Conservation (phyloP, 495 filamentous ascomycete species). For the Penicillium nucicola region DNA sequence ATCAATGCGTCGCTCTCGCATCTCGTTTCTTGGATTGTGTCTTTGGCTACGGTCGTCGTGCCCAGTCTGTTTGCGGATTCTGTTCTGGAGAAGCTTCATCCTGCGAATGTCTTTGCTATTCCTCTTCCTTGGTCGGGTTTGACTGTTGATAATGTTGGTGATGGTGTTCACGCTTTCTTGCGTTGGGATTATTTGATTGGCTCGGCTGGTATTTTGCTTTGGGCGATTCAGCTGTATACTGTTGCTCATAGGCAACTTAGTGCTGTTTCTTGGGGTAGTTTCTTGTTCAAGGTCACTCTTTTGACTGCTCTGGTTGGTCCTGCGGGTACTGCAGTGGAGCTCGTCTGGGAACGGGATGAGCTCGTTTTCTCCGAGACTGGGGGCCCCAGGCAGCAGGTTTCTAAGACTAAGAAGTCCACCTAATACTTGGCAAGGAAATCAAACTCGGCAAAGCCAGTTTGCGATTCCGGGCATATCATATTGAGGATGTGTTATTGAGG, state of each 20-base stretch:
- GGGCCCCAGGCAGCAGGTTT: conserved; percentile 15
- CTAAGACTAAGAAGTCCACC: conserved; percentile 21
- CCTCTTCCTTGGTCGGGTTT: conserved; percentile 40
- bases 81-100: conserved; percentile 33
- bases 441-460: no score
- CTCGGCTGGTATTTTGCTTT: conserved; percentile 47
- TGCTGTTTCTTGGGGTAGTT: conserved; percentile 24
- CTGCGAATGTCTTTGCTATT: conserved; percentile 35
- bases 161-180: conserved; percentile 51
- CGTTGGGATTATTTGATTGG: conserved; percentile 59
- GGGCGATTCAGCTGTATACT: conserved; percentile 48
- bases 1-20: conserved; percentile 47
- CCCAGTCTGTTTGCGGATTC: conserved; percentile 35
- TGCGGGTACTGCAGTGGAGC: conserved; percentile 44
- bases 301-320: conserved; percentile 49
- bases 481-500: no score
- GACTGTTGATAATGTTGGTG: conserved; percentile 38
- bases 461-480: no score
- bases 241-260: conserved; percentile 36
- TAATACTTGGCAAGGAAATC: background rate
- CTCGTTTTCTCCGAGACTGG: conserved; percentile 35
- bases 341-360: conserved; percentile 59
- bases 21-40: conserved; percentile 41
- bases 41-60: conserved; percentile 35
- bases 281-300: conserved; percentile 31